Conservation (phyloP, 345 rosid species). For the Stellera chamaejasme region DNA sequence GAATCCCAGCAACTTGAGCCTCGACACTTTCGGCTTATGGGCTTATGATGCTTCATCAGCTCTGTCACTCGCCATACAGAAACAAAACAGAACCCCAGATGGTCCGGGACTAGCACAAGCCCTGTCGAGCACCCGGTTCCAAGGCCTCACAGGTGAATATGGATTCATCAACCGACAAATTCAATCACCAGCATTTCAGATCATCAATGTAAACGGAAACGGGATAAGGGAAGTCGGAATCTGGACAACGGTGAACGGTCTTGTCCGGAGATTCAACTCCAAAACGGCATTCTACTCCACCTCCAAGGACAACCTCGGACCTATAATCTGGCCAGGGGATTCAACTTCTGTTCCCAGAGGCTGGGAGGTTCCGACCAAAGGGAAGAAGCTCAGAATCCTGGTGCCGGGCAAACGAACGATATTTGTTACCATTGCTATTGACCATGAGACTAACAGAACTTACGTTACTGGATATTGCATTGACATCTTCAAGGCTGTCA, state of each 20-base stretch:
- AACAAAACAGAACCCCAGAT: too few species aligned
- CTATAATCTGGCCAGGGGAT: conserved; percentile 32
- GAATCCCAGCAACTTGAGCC: conserved; percentile 12
- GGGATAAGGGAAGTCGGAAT: conserved; percentile 21
- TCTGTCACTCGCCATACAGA: too few species aligned
- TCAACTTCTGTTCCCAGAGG: conserved; percentile 13
- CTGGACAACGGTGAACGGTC: conserved; percentile 21
- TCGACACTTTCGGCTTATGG: conserved; percentile 20
- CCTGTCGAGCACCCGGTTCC: conserved; percentile 9
- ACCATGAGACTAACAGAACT: conserved; percentile 6
- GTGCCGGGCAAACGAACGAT: conserved; percentile 25
- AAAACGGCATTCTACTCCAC: neutral
- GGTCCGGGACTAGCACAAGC: conserved; percentile 19
- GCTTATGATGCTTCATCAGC: conserved; percentile 31
- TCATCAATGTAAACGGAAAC: conserved; percentile 24
- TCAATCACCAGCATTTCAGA: conserved; percentile 8
- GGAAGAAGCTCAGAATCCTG: conserved; percentile 17
- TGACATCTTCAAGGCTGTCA: conserved; percentile 30
- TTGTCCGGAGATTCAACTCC: too few species aligned
- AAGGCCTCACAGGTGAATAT: conserved; percentile 21
- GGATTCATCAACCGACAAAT: conserved; percentile 13
- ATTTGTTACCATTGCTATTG: conserved; percentile 8
- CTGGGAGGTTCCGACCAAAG: conserved; percentile 14
- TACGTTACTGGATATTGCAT: conserved; percentile 22
- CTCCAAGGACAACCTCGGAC: conserved; percentile 11